Conservation (phyloP, 306 rosid species). For the Alnus rubra region DNA sequence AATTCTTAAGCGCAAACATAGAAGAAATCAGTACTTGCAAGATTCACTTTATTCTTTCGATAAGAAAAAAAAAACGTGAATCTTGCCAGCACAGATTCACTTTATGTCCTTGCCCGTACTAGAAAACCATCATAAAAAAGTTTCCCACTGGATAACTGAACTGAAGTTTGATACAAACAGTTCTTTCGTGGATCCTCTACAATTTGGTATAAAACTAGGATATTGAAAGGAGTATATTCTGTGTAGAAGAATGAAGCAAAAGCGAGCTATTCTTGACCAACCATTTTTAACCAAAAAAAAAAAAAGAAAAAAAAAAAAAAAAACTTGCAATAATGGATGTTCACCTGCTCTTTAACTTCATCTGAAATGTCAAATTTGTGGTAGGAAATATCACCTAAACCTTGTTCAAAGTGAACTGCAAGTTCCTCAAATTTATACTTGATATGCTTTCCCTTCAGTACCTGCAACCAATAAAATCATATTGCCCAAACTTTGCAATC, state of each 20-base stretch:
- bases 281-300: no score
- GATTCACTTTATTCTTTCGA: not conserved
- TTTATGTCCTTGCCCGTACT: no score
- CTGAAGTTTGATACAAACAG: not conserved
- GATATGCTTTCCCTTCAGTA: constrained; percentile 61
- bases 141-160: not conserved
- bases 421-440: constrained; percentile 51
- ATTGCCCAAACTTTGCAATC: not conserved
- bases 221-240: not conserved
- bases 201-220: not conserved
- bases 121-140: not conserved
- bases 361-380: constrained; percentile 66
- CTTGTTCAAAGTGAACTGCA: constrained; percentile 59
- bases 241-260: constrained; percentile 2
- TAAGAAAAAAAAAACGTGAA: not conserved
- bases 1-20: not conserved
- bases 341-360: constrained; percentile 92
- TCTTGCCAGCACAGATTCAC: not conserved
- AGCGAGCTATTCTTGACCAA: not conserved
- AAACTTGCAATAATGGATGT: constrained; percentile 7
- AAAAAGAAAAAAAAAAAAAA: not conserved
- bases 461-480: constrained; percentile 43
- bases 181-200: not conserved
- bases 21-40: not conserved
- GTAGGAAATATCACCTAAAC: constrained; percentile 44